A percentile compares a stretch with the other conserved stretches of the same genome.
These are phyloP conservation scores for Diaporthe sp. DNA, from an alignment of 2,329 filamentous ascomycete species.

Conservation along the genomic window DNA sequence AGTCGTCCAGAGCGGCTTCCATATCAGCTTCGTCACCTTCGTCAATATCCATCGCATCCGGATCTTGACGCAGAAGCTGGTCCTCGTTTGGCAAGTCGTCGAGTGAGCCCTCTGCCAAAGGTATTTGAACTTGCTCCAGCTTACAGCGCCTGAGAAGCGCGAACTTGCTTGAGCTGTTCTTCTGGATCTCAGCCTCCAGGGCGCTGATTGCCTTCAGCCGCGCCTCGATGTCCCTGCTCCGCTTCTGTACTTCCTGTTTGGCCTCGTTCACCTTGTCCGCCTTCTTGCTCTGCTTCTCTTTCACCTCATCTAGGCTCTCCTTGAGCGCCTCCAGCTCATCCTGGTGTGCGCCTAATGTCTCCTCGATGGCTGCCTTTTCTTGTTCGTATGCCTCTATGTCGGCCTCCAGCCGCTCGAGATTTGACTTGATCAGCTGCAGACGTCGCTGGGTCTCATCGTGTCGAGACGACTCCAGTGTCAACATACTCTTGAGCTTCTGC, in stretches of 20 bases:
- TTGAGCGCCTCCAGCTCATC: constrained; percentile 83
- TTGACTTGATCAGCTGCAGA: constrained; percentile 76
- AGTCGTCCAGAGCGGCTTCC: constrained; percentile 82
- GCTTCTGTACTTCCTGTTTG: constrained; percentile 84
- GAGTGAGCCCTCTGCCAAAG: constrained; percentile 81
- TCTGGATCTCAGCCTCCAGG: constrained; percentile 89
- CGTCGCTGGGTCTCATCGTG: constrained; percentile 74
- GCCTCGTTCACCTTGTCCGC: constrained; percentile 84
- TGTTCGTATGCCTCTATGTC: constrained; percentile 79
- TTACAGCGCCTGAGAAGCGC: constrained; percentile 89
- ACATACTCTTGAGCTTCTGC: constrained; percentile 75
- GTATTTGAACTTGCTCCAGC: constrained; percentile 91
- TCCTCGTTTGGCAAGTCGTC: constrained; percentile 92
- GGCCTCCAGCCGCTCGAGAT: constrained; percentile 75
- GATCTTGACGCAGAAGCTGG: constrained; percentile 79
- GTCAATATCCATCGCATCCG: constrained; percentile 94
- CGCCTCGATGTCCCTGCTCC: constrained; percentile 84
- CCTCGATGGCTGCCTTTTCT: constrained; percentile 82
- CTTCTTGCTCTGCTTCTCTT: constrained; percentile 76
- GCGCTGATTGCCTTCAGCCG: constrained; percentile 80
- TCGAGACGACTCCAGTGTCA: constrained; percentile 69
- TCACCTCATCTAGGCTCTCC: constrained; percentile 78
- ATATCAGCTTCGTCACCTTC: constrained; percentile 75
- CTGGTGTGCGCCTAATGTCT: constrained; percentile 78
- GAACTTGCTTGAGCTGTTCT: constrained; percentile 87